Evolutionary conservation across 2,329 filamentous ascomycete genomes (phyloP).

Genomic region (Chalara sp.): DNA sequence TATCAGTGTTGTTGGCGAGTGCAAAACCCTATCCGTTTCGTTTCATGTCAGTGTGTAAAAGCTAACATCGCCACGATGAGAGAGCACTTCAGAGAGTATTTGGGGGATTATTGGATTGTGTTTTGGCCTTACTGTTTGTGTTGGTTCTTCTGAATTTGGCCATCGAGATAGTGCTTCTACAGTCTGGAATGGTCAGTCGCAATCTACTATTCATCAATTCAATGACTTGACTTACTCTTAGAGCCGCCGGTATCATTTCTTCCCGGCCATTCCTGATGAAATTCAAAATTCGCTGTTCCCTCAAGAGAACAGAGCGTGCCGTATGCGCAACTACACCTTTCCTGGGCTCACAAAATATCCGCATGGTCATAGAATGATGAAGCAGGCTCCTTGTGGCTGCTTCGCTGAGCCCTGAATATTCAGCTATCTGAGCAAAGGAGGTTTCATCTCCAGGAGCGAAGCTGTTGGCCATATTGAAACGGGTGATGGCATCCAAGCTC

Average conservation of each 20-base stretch:
- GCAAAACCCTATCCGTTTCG: constrained; percentile 3
- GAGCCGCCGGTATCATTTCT: no score
- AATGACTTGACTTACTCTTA: no score
- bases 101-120: neutral
- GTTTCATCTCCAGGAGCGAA: constrained; percentile 13
- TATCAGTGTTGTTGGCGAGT: constrained; percentile 4
- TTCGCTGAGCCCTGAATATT: constrained; percentile 10
- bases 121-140: no score
- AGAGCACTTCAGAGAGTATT: neutral
- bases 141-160: no score
- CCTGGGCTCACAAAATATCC: constrained; percentile 16
- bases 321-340: constrained; percentile 16
- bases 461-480: constrained; percentile 12
- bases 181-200: no score
- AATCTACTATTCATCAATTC: no score
- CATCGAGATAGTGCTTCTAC: no score
- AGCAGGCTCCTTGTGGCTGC: constrained; percentile 11
- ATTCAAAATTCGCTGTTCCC: no score
- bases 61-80: no score
- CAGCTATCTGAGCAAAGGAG: constrained; percentile 16
- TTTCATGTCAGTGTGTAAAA: no score
- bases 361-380: constrained; percentile 16
- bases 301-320: constrained; percentile 14
- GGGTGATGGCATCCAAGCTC: constrained; percentile 17
- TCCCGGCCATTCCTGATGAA: no score